A percentile compares a stretch with the other conserved stretches of the same genome.
Conservation (phyloP, 176 grass and related monocot genomes). For the Zoysia japonica region DNA sequence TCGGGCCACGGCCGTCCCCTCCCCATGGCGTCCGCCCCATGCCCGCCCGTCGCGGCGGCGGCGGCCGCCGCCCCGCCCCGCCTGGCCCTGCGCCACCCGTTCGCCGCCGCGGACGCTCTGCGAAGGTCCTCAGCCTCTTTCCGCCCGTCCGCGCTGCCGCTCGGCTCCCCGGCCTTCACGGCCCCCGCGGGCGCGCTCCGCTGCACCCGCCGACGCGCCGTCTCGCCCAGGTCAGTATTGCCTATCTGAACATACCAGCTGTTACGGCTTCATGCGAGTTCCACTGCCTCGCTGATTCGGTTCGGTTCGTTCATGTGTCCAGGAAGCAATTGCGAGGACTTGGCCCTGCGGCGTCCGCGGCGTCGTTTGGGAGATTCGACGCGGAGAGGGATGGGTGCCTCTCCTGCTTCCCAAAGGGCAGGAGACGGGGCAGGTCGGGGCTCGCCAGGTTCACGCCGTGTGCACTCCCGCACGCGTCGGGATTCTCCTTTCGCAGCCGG, state of each 20-base stretch:
- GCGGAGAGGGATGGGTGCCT: constrained; percentile 47
- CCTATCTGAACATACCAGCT: neutral
- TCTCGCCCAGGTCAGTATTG: constrained; percentile 20
- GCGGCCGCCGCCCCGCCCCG: constrained; percentile 41
- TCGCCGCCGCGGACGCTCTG: constrained; percentile 30
- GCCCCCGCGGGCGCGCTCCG: constrained; percentile 34
- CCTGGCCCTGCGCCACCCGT: constrained; percentile 32
- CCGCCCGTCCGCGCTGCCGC: constrained; percentile 17
- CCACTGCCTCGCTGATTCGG: constrained; percentile 17
- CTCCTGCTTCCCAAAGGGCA: constrained; percentile 50
- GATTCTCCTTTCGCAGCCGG: constrained; percentile 28
- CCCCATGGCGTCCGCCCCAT: constrained; percentile 48
- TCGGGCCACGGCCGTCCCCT: constrained; percentile 21
- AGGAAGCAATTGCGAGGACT: constrained; percentile 36
- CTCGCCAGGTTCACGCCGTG: constrained; percentile 49
- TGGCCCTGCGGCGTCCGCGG: neutral
- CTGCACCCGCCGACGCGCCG: constrained; percentile 36
- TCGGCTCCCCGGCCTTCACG: constrained; percentile 13
- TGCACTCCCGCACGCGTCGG: constrained; percentile 48
- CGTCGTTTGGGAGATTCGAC: constrained; percentile 2
- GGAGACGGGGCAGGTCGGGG: constrained; percentile 35
- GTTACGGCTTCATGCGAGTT: neutral
- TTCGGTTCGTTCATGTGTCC: neutral
- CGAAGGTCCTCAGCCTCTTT: constrained; percentile 15
- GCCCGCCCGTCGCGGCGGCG: constrained; percentile 38